Evolutionary conservation across 768 basidiomycete genomes (phyloP).

Genomic region (Rhodosporidiobolus sp.): DNA sequence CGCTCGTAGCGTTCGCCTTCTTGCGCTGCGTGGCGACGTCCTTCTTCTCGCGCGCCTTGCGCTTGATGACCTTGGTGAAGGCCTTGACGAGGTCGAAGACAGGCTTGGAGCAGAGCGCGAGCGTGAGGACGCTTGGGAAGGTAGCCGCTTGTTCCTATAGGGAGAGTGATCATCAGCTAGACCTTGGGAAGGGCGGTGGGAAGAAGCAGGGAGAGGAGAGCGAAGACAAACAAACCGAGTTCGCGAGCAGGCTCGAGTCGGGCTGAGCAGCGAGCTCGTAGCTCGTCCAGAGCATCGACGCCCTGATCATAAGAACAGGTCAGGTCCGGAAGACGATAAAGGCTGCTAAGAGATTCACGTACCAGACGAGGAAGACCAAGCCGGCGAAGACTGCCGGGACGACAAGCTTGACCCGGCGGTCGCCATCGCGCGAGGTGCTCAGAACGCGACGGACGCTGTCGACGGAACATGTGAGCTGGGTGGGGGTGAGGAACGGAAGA

Average conservation of each 20-base stretch:
- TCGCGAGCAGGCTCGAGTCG: slow-evolving; percentile 12
- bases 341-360: not conserved
- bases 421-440: not conserved
- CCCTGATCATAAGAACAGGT: not conserved
- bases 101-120: slow-evolving; percentile 31
- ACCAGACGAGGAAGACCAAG: slow-evolving; percentile 11
- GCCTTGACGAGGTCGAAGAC: slow-evolving; percentile 16
- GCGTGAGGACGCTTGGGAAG: slow-evolving; percentile 27
- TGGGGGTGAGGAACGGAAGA: not conserved
- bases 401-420: not conserved
- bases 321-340: no score
- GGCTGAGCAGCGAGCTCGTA: slow-evolving; percentile 21
- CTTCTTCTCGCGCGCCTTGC: no score
- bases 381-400: slow-evolving; percentile 4
- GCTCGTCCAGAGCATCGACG: slow-evolving; percentile 2
- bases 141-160: slow-evolving; percentile 21
- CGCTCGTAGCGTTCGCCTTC: no score
- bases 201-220: no score
- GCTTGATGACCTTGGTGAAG: not conserved
- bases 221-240: not conserved
- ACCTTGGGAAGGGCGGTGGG: accelerated
- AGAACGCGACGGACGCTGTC: slow-evolving; percentile 10
- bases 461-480: not conserved
- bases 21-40: no score
- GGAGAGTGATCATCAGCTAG: not conserved